phyloP scores from a whole-genome alignment of 2,329 filamentous ascomycete genomes.

The Alternaria sp. region DNA sequence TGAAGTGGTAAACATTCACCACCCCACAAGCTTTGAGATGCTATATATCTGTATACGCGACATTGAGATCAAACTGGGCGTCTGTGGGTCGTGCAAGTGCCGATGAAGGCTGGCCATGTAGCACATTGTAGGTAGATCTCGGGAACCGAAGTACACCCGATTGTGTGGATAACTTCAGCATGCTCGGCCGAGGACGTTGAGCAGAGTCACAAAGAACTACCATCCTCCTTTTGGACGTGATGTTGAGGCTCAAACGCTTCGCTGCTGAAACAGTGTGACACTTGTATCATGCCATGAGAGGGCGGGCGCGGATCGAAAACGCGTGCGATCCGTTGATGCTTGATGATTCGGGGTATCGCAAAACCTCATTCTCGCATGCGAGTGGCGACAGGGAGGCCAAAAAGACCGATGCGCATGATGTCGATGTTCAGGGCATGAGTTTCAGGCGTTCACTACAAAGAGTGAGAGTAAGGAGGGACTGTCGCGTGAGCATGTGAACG shows the following conservation, averaged over 20 bases:
- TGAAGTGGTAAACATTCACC: too few relatives aligned
- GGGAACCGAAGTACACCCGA: neutral
- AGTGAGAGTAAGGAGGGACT: neutral
- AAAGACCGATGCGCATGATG: neutral
- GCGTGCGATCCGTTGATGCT: neutral
- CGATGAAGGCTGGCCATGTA: neutral
- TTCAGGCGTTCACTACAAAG: fast-evolving
- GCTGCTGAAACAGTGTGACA: too few relatives aligned
- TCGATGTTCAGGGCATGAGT: neutral
- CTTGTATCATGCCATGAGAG: too few relatives aligned
- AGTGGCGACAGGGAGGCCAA: neutral
- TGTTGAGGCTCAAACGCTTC: neutral
- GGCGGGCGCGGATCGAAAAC: neutral
- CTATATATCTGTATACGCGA: neutral
- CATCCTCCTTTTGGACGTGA: neutral
- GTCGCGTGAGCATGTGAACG: neutral
- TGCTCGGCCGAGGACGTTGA: neutral
- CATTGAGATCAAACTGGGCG: neutral
- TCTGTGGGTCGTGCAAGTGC: neutral
- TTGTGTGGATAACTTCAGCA: neutral
- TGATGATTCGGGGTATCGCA: too few relatives aligned
- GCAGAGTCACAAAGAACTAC: neutral
- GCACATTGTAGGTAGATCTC: neutral
- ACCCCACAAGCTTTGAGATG: neutral
- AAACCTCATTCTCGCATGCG: neutral